Evolutionary conservation across 345 rosid genomes (phyloP).

Genomic region (Eucalyptus melliodora): DNA sequence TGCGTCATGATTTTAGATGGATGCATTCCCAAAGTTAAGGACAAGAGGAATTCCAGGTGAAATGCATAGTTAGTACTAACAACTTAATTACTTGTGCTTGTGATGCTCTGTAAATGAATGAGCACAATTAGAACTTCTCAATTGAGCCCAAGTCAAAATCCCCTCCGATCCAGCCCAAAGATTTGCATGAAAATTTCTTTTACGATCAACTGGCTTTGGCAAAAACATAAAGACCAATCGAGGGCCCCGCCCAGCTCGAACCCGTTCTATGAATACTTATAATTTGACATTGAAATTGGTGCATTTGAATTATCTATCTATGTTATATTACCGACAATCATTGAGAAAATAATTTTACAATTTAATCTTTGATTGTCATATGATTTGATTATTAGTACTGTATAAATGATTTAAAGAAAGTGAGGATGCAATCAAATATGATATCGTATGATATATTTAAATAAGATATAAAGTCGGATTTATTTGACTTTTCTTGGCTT

Average conservation of each 20-base stretch:
- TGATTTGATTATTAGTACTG: background rate
- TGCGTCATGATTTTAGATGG: no score
- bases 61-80: no score
- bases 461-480: background rate
- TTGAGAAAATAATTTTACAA: background rate
- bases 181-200: background rate
- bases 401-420: background rate
- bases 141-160: no score
- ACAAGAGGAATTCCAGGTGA: no score
- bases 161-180: background rate
- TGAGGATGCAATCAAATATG: background rate
- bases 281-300: background rate
- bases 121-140: no score
- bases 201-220: background rate
- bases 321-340: background rate
- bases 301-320: background rate
- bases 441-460: background rate
- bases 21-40: no score
- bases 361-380: background rate
- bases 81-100: no score
- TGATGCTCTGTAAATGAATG: no score
- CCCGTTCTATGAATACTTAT: background rate
- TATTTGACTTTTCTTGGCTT: background rate
- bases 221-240: background rate
- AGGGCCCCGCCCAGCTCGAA: background rate